Evolutionary conservation across 495 filamentous ascomycete genomes (phyloP), one percentile per base, ranked within the genome.

Genomic region (Alectoria sarmentosa): DNA sequence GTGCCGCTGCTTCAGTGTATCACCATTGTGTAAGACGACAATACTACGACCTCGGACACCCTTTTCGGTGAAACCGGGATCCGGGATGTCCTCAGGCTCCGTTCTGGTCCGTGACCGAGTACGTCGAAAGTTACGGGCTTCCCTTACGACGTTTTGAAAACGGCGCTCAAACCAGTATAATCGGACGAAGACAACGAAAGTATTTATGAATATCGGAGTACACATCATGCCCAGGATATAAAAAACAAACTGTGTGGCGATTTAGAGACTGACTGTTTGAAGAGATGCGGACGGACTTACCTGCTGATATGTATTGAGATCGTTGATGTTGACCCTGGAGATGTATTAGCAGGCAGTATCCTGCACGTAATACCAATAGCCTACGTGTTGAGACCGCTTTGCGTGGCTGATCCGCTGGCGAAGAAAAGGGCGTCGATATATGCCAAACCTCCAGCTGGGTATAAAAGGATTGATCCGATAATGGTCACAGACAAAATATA

Each of bases 161-260:
- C 91, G 84, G 72, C 92, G 96, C 76, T 98, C 92, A 70, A 98
- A 98, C 93, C 92, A 98, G 76, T 96, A 96, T 7, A 98, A 77
- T 4, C 94, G 89, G 28, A 98, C 78, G 69, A 95, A 95, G 0
- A 98, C 93, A 37, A 98, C 88, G 38, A 84, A 87, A 10, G 87
- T 82, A 72, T 96, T 85, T 74, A 98, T 93, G 62, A 90, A 88
- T 65, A 98, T 96, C 4, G 94, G 94, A 54, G 91, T 98, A 39
- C 88, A 84, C 30, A 92, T 67, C 80, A 90, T 85, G 2, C 88
- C 76, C 28, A 90, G 75, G 39, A 90, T 69, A 62, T 88, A 92
- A n/a, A 93, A 70, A 38, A 88, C 75, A 14, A 90, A 67, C 72
- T 88, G 57, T 0, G 44, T 9, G 19, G 37, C 48, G 14, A 32